A percentile compares a stretch with the other conserved stretches of the same genome.
Evolutionary conservation across 2,329 filamentous ascomycete genomes (phyloP).

Genomic region (Colletotrichum filicis): DNA sequence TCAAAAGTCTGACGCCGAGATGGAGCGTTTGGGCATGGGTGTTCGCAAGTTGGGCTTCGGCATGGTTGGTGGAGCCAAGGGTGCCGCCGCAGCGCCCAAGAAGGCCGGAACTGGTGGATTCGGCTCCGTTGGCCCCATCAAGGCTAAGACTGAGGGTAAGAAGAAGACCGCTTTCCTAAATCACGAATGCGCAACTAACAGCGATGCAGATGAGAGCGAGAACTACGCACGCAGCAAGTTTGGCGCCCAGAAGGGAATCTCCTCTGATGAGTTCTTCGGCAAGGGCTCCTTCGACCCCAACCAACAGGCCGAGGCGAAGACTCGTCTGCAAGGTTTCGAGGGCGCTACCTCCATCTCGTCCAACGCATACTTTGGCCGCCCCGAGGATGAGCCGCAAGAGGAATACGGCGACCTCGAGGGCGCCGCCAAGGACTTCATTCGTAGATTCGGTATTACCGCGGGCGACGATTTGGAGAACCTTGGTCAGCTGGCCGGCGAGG

Average conservation of each 20-base stretch:
- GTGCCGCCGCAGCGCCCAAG: slow-evolving; percentile 72
- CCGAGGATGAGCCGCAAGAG: slow-evolving; percentile 81
- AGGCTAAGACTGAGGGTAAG: slow-evolving; percentile 75
- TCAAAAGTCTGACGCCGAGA: slow-evolving; percentile 78
- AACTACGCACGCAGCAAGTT: slow-evolving; percentile 90
- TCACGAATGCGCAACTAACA: not conserved
- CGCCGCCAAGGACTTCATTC: slow-evolving; percentile 96
- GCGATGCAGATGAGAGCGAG: slow-evolving; percentile 74
- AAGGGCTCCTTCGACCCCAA: slow-evolving; percentile 86
- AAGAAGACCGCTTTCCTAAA: slow-evolving; percentile 37
- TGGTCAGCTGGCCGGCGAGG: slow-evolving; percentile 84
- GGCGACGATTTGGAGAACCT: slow-evolving; percentile 96
- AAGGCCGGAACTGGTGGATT: slow-evolving; percentile 80
- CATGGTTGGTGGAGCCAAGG: slow-evolving; percentile 76
- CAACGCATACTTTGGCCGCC: slow-evolving; percentile 96
- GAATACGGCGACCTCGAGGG: slow-evolving; percentile 92
- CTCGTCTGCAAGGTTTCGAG: slow-evolving; percentile 89
- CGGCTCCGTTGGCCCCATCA: slow-evolving; percentile 83
- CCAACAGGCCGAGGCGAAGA: slow-evolving; percentile 86
- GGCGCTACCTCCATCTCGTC: slow-evolving; percentile 92
- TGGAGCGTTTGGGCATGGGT: slow-evolving; percentile 92
- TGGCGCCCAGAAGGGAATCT: slow-evolving; percentile 92
- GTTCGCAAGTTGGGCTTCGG: slow-evolving; percentile 88
- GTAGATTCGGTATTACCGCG: slow-evolving; percentile 94
- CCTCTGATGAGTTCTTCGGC: slow-evolving; percentile 97